Evolutionary conservation across 495 filamentous ascomycete genomes (phyloP).

Genomic region (Copromyces sp.): DNA sequence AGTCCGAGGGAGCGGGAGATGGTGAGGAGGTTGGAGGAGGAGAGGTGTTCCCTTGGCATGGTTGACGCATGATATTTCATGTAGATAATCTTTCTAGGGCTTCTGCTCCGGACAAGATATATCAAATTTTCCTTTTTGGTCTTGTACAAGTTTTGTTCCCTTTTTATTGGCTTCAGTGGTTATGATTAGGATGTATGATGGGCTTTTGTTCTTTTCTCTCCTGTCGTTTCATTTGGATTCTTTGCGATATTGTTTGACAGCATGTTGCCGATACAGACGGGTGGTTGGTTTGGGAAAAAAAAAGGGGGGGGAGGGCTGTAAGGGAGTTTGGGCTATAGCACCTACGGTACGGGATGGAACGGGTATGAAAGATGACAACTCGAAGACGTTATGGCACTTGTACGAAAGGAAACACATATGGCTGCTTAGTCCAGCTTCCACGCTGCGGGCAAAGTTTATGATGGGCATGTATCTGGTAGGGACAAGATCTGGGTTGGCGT

Average conservation of each 20-base stretch:
- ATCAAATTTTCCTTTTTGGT: not conserved
- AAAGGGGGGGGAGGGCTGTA: not conserved
- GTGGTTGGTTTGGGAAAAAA: not conserved
- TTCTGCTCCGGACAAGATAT: not conserved
- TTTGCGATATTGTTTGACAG: not conserved
- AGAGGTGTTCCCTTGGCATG: constrained; percentile 16
- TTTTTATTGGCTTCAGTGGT: not conserved
- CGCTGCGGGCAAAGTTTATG: not conserved
- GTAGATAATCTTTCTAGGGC: not conserved
- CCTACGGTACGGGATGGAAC: not conserved
- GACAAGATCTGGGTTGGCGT: not conserved
- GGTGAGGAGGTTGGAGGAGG: constrained; percentile 40
- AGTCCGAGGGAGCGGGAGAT: constrained; percentile 45
- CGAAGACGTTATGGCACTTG: not conserved
- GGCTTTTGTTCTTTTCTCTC: not conserved
- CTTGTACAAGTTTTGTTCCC: not conserved
- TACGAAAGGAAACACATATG: not conserved
- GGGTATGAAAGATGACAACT: not conserved
- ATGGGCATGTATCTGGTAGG: not conserved
- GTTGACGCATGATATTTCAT: constrained; percentile 13
- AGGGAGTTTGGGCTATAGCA: not conserved
- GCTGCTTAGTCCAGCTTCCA: not conserved
- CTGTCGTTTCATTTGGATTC: not conserved
- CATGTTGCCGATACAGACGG: not conserved
- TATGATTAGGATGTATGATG: not conserved